Conservation (phyloP, 2,329 filamentous ascomycete genomes). For the Ploettnerulaceae sp. region DNA sequence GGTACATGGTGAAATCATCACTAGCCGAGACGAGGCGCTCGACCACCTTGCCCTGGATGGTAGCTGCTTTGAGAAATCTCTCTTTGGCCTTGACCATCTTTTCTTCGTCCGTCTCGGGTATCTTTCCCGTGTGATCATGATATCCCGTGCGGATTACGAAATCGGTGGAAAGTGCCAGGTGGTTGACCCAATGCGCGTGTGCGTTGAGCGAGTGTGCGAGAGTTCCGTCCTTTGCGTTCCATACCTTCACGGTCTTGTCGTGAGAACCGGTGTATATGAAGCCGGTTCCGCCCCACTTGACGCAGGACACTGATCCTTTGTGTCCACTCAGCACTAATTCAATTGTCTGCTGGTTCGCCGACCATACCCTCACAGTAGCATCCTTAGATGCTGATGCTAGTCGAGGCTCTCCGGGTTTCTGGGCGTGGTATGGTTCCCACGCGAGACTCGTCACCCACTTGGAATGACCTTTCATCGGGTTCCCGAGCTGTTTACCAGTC, state of each 20-base stretch:
- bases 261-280: slow-evolving; percentile 80
- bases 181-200: slow-evolving; percentile 94
- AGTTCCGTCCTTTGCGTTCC: slow-evolving; percentile 75
- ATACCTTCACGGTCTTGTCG: slow-evolving; percentile 89
- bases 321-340: slow-evolving; percentile 85
- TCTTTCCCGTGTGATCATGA: slow-evolving; percentile 72
- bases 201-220: slow-evolving; percentile 72
- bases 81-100: slow-evolving; percentile 71
- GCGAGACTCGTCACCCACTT: slow-evolving; percentile 85
- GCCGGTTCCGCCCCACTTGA: slow-evolving; percentile 90
- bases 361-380: slow-evolving; percentile 81
- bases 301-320: slow-evolving; percentile 82
- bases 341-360: slow-evolving; percentile 69
- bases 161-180: slow-evolving; percentile 88
- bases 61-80: slow-evolving; percentile 81
- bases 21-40: slow-evolving; percentile 87
- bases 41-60: slow-evolving; percentile 66
- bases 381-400: slow-evolving; percentile 89
- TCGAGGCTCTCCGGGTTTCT: slow-evolving; percentile 66
- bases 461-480: slow-evolving; percentile 71
- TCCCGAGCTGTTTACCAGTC: slow-evolving; percentile 69
- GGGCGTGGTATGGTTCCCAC: slow-evolving; percentile 92
- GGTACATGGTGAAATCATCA: slow-evolving; percentile 93
- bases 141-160: slow-evolving; percentile 82
- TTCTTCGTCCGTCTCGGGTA: slow-evolving; percentile 64